phyloP scores from a whole-genome alignment of 257 asterid species.

The Primulina huaijiensis region DNA sequence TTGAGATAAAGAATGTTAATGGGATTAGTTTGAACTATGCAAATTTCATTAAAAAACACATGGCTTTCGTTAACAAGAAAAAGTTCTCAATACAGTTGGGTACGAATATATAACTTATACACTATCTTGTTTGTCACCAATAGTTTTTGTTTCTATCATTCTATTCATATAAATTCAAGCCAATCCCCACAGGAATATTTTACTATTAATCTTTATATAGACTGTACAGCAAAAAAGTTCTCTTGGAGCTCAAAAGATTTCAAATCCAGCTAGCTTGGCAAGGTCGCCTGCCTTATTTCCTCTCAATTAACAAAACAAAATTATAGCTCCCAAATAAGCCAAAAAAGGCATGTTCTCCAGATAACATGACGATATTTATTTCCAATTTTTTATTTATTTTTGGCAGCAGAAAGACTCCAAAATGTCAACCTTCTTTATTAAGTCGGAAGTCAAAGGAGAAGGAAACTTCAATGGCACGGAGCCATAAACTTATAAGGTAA shows the following conservation, averaged over 20 bases:
- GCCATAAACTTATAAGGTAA: too few relatives aligned
- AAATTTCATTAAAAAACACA: too few relatives aligned
- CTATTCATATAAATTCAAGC: not conserved
- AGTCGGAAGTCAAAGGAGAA: not conserved
- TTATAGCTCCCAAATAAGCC: not conserved
- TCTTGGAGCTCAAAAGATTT: not conserved
- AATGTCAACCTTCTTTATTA: not conserved
- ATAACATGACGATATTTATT: not conserved
- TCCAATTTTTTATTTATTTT: too few relatives aligned
- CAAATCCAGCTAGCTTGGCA: not conserved
- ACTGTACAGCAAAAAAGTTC: not conserved
- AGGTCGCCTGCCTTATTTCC: not conserved
- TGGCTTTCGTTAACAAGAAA: not conserved
- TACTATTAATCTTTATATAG: not conserved
- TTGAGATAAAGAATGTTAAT: conserved; percentile 1
- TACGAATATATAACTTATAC: not conserved
- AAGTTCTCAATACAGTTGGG: not conserved
- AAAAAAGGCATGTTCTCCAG: not conserved
- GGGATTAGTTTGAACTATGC: not conserved
- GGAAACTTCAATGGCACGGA: too few relatives aligned
- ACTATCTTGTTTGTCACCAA: not conserved
- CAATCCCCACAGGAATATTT: not conserved
- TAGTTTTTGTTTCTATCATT: not conserved
- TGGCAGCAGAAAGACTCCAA: not conserved
- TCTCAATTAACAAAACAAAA: not conserved